A percentile compares a stretch with the other conserved stretches of the same genome.
Evolutionary conservation across 305 asterid genomes (phyloP).

Genomic region (Fraxinus platypoda): DNA sequence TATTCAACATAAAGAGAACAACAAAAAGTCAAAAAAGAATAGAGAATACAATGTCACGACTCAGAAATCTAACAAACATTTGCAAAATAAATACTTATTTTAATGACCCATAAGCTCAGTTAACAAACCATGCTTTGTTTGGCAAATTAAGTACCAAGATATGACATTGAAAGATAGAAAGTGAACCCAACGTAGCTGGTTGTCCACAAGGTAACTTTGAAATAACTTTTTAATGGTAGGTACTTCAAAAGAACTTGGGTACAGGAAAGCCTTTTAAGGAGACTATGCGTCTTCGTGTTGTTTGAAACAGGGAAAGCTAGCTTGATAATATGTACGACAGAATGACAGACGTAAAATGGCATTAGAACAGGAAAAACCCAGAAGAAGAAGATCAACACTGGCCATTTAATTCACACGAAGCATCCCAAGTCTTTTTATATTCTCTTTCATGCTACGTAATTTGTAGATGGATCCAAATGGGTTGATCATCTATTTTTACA

Average conservation of each 20-base stretch:
- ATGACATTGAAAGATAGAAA: not conserved
- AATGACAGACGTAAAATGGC: not conserved
- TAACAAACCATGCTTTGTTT: not conserved
- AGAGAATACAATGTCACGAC: not conserved
- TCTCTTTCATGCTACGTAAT: not conserved
- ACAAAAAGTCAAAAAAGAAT: constrained; percentile 11
- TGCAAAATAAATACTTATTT: not conserved
- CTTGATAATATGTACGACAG: constrained; percentile 6
- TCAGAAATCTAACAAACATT: not conserved
- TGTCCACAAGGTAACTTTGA: not conserved
- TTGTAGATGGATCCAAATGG: not conserved
- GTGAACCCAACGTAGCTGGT: not conserved
- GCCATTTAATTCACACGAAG: not conserved
- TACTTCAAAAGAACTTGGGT: not conserved
- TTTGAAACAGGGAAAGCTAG: not conserved
- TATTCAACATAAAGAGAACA: constrained; percentile 6
- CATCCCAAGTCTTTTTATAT: not conserved
- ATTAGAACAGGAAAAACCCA: not conserved
- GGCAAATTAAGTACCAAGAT: constrained; percentile 8
- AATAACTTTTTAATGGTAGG: not conserved
- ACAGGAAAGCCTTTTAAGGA: not conserved
- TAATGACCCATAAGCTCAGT: not conserved
- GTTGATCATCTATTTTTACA: not conserved
- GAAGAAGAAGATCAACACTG: not conserved
- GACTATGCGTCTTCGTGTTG: not conserved